Conservation (phyloP, 176 grass and related monocot genomes). For the Paspalum notatum region DNA sequence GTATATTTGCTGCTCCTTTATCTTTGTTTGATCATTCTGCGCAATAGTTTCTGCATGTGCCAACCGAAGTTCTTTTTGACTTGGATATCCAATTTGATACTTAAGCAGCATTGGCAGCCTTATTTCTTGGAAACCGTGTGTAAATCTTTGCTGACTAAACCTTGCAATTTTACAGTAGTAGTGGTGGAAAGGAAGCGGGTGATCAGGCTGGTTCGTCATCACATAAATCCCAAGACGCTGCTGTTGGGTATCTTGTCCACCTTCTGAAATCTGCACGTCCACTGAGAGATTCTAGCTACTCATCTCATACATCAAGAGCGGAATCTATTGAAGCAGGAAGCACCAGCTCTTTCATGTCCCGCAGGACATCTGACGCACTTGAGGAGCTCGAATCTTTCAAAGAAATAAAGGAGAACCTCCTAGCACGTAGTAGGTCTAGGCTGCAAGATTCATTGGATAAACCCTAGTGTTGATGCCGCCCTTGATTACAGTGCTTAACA, state of each 20-base stretch:
- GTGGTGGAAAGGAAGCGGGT: constrained; percentile 64
- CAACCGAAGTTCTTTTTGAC: not conserved
- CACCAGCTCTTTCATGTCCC: constrained; percentile 72
- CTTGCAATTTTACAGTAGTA: constrained; percentile 64
- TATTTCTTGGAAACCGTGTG: not conserved
- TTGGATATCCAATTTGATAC: constrained; percentile 1
- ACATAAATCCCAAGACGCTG: constrained; percentile 89
- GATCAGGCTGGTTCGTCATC: constrained; percentile 55
- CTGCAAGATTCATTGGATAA: constrained; percentile 53
- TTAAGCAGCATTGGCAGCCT: constrained; percentile 9
- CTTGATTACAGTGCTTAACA: constrained; percentile 13
- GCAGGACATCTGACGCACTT: constrained; percentile 73
- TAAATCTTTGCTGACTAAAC: constrained; percentile 6
- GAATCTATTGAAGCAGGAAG: constrained; percentile 57
- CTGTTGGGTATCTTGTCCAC: constrained; percentile 81
- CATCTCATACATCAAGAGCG: constrained; percentile 60
- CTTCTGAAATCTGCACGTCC: constrained; percentile 73
- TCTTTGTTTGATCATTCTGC: not conserved
- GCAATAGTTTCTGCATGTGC: constrained; percentile 1
- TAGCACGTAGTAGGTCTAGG: constrained; percentile 62
- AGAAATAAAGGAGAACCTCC: constrained; percentile 71
- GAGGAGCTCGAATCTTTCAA: constrained; percentile 83
- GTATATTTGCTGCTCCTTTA: constrained; percentile 48
- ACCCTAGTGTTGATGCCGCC: constrained; percentile 24
- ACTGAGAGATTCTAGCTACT: constrained; percentile 69